phyloP scores from a whole-genome alignment of 345 rosid species.

The Populus simonii region DNA sequence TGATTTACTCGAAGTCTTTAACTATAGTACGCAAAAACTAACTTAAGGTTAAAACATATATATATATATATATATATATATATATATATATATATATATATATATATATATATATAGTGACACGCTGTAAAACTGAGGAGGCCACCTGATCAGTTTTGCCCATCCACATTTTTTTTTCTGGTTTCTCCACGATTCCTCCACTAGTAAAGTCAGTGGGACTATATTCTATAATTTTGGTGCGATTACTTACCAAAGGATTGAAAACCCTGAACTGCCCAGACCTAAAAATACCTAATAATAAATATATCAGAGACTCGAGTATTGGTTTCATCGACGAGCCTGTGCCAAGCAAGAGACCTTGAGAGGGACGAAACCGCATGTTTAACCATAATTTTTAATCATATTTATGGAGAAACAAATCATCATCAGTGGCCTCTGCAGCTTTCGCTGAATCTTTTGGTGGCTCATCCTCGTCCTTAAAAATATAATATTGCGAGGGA shows the following conservation, averaged over 20 bases:
- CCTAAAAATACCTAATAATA: background rate
- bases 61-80: too few relatives aligned
- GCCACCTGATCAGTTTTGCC: background rate
- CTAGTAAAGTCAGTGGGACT: background rate
- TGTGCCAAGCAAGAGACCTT: background rate
- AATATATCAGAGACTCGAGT: background rate
- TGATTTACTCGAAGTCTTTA: too few relatives aligned
- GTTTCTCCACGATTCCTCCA: background rate
- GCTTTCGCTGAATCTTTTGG: slow-evolving; percentile 15
- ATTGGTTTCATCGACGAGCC: background rate
- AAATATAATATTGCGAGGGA: background rate
- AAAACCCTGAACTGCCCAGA: background rate
- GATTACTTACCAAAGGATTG: background rate
- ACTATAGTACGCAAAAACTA: too few relatives aligned
- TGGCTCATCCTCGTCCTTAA: slow-evolving; percentile 4
- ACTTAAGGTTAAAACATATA: too few relatives aligned
- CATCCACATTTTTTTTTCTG: background rate
- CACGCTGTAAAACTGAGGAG: too few relatives aligned
- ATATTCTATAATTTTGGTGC: background rate
- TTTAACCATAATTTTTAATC: slow-evolving; percentile 7
- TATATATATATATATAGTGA: too few relatives aligned
- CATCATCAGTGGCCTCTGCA: slow-evolving; percentile 9
- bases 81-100: too few relatives aligned
- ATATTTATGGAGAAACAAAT: background rate
- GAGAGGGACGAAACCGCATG: background rate